A percentile compares a stretch with the other conserved stretches of the same genome.
These are phyloP conservation scores for Poterioochromonas sp. DNA, from an alignment of 352 stramenopile species.

Conservation along the genomic window DNA sequence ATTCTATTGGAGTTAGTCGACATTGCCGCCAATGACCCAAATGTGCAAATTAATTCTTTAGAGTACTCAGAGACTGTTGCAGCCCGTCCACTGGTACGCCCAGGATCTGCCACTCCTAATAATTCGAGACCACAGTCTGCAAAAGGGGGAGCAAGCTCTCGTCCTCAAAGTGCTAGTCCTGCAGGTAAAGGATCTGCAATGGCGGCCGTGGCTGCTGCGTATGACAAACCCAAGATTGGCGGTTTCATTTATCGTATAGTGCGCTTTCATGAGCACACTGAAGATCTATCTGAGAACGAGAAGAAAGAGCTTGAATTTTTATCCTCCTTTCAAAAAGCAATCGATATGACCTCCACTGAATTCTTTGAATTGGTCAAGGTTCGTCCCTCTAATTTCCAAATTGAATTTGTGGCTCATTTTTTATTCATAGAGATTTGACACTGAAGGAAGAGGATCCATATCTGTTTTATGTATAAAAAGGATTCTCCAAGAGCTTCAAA, in stretches of 20 bases:
- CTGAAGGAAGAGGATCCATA: not conserved
- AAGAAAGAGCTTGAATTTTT: no score
- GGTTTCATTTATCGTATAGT: no score
- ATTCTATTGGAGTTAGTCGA: conserved; percentile 18
- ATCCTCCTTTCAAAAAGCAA: no score
- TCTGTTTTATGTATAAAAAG: not conserved
- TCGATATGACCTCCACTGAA: not conserved
- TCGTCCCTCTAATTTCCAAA: not conserved
- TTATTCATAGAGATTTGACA: not conserved
- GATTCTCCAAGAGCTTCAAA: not conserved
- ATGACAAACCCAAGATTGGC: no score
- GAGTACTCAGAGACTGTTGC: not conserved
- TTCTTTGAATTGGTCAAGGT: not conserved
- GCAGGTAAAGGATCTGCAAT: not conserved
- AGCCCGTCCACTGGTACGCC: not conserved
- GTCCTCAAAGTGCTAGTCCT: not conserved
- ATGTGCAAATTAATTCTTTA: not conserved
- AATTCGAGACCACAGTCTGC: not conserved
- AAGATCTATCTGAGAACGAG: no score
- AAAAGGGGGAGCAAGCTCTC: not conserved
- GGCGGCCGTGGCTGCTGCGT: not conserved
- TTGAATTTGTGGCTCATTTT: not conserved
- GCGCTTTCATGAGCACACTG: no score
- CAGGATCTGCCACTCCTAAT: not conserved
- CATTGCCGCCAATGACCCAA: not conserved